A percentile compares a stretch with the other conserved stretches of the same genome.
phyloP scores from a whole-genome alignment of 2,329 filamentous ascomycete genomes.

The Fusarium irregulare region DNA sequence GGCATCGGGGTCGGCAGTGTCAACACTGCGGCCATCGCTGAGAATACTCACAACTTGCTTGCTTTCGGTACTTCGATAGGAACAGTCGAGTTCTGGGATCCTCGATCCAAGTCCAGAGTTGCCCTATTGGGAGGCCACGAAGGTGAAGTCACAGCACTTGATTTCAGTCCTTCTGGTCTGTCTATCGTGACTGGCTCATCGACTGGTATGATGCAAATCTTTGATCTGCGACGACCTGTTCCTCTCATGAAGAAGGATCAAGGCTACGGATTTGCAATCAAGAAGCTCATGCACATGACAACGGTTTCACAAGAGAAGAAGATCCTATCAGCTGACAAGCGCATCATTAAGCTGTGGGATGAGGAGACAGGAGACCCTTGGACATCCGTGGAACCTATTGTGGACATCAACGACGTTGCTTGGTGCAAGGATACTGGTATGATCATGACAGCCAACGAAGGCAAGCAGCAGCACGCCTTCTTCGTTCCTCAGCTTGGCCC shows the following conservation, averaged over 20 bases:
- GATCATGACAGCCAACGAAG: slow-evolving; percentile 96
- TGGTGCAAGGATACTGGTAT: slow-evolving; percentile 95
- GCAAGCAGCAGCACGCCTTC: slow-evolving; percentile 93
- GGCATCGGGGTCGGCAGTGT: slow-evolving; percentile 87
- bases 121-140: slow-evolving; percentile 77
- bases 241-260: slow-evolving; percentile 93
- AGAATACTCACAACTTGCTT: slow-evolving; percentile 87
- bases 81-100: slow-evolving; percentile 98
- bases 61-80: slow-evolving; percentile 95
- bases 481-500: slow-evolving; percentile 94
- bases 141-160: slow-evolving; percentile 84
- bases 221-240: slow-evolving; percentile 88
- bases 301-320: slow-evolving; percentile 83
- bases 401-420: slow-evolving; percentile 93
- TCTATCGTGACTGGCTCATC: slow-evolving; percentile 90
- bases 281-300: slow-evolving; percentile 81
- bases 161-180: slow-evolving; percentile 86
- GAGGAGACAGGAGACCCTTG: slow-evolving; percentile 84
- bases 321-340: slow-evolving; percentile 90
- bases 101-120: slow-evolving; percentile 82
- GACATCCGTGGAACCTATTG: slow-evolving; percentile 94
- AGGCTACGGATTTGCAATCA: slow-evolving; percentile 92
- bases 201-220: slow-evolving; percentile 87
- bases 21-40: slow-evolving; percentile 87
- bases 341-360: slow-evolving; percentile 98